A percentile compares a stretch with the other conserved stretches of the same genome.
Evolutionary conservation across 73 alveolate genomes (phyloP).

Genomic region (Stentor roeselii): DNA sequence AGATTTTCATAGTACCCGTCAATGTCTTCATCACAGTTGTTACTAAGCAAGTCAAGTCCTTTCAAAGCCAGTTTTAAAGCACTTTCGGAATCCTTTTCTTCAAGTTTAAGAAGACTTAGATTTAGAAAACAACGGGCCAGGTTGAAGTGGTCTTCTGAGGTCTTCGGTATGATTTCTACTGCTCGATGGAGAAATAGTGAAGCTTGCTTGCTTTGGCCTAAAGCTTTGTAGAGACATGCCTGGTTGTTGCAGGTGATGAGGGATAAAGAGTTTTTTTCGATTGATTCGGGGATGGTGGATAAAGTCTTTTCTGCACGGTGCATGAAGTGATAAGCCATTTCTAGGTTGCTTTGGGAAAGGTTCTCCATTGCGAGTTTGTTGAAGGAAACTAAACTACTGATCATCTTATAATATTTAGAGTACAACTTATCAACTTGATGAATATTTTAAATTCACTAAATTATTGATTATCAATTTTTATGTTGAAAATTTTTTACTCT

Average conservation of each 20-base stretch:
- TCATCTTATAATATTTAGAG: no score
- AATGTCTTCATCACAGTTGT: background rate
- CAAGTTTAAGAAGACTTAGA: background rate
- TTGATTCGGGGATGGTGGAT: background rate
- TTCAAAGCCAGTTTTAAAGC: background rate
- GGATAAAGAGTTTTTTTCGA: background rate
- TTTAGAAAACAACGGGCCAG: background rate
- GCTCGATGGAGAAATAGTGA: background rate
- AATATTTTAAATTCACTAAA: no score
- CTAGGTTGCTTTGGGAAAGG: background rate
- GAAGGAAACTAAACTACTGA: background rate
- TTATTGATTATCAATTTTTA: no score
- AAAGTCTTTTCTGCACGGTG: background rate
- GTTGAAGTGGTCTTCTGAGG: background rate
- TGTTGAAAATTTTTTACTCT: no score
- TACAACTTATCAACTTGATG: no score
- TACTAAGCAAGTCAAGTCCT: background rate
- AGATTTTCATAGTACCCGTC: background rate
- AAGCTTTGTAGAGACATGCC: background rate
- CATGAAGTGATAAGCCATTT: background rate
- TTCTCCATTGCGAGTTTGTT: constrained; percentile 1
- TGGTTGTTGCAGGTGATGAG: background rate
- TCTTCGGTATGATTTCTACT: background rate
- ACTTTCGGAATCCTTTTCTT: background rate
- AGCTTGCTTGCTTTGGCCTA: background rate